A percentile compares a stretch with the other conserved stretches of the same genome.
These are phyloP conservation scores for Westerdykella ornata DNA, from an alignment of 2,329 filamentous ascomycete genomes.

Conservation along the genomic window DNA sequence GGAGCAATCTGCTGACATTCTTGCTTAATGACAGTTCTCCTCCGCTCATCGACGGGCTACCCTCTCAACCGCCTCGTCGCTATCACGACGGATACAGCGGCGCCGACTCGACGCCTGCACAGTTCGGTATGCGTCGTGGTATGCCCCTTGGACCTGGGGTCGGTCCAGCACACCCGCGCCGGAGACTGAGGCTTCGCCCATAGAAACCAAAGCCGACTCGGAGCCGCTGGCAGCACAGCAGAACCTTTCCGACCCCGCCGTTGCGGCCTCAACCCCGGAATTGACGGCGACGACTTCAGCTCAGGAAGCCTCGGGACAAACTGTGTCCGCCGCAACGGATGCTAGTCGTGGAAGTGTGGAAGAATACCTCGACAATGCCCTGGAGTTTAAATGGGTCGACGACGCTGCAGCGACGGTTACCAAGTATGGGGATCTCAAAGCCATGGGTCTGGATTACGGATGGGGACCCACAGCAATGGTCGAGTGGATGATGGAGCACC, in stretches of 20 bases:
- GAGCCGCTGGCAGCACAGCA: conserved; percentile 6
- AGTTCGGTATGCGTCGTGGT: conserved; percentile 31
- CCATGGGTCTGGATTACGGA: conserved; percentile 80
- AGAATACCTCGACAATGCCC: background rate
- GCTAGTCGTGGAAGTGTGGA: background rate
- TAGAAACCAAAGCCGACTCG: conserved; percentile 5
- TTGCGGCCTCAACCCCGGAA: conserved; percentile 29
- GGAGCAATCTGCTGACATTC: conserved; percentile 6
- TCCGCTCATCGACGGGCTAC: conserved; percentile 20
- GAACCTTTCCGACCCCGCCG: conserved; percentile 13
- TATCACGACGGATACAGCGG: too few relatives aligned
- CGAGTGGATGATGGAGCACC: conserved; percentile 71
- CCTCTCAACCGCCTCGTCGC: conserved; percentile 17
- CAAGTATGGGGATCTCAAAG: conserved; percentile 72
- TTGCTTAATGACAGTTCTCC: conserved; percentile 23
- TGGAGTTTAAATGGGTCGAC: conserved; percentile 5
- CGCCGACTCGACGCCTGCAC: conserved; percentile 9
- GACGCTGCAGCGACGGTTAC: conserved; percentile 58
- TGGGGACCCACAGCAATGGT: conserved; percentile 69
- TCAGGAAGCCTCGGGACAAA: conserved; percentile 7
- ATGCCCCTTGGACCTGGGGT: conserved; percentile 33
- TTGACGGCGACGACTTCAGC: conserved; percentile 22
- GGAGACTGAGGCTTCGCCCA: conserved; percentile 10
- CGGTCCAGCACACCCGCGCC: conserved; percentile 19
- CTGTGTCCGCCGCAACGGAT: conserved; percentile 3